Conservation (phyloP, 2,329 filamentous ascomycete species). For the Paracamarosporium sp. region DNA sequence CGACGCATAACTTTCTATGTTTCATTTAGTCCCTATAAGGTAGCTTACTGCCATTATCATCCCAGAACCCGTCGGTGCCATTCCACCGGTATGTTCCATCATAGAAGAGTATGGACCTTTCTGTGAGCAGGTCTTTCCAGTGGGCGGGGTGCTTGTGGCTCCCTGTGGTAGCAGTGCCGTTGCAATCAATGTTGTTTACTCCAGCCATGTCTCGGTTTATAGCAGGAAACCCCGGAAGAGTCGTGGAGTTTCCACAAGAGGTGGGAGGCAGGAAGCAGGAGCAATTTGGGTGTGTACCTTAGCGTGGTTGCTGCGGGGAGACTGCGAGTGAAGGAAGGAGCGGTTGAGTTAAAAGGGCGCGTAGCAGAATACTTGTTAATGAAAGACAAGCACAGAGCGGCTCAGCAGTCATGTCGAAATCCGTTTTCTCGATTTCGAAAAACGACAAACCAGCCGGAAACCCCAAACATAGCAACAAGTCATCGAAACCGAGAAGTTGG, state of each 20-base stretch:
- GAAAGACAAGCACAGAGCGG: background rate
- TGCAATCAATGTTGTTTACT: background rate
- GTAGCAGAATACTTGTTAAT: too few relatives aligned
- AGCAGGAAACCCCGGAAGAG: background rate
- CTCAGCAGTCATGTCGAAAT: background rate
- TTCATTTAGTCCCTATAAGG: background rate
- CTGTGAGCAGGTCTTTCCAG: constrained; percentile 16
- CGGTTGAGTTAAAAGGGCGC: background rate
- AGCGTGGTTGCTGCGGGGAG: background rate
- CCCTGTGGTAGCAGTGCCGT: background rate
- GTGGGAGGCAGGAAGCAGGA: background rate
- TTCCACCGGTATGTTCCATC: constrained; percentile 34
- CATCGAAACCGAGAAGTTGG: too few relatives aligned
- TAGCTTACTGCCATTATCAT: constrained; percentile 28
- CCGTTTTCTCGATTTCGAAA: background rate
- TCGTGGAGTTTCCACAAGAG: background rate
- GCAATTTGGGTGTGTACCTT: background rate
- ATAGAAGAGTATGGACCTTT: constrained; percentile 37
- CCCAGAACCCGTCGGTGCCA: constrained; percentile 30
- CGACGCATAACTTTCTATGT: background rate
- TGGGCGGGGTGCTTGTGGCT: background rate
- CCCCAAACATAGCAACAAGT: background rate
- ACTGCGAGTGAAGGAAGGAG: constrained; percentile 5
- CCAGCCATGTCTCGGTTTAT: background rate
- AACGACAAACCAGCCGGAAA: background rate